Evolutionary conservation across 768 basidiomycete genomes (phyloP).

Genomic region (Boletellus emodensis): DNA sequence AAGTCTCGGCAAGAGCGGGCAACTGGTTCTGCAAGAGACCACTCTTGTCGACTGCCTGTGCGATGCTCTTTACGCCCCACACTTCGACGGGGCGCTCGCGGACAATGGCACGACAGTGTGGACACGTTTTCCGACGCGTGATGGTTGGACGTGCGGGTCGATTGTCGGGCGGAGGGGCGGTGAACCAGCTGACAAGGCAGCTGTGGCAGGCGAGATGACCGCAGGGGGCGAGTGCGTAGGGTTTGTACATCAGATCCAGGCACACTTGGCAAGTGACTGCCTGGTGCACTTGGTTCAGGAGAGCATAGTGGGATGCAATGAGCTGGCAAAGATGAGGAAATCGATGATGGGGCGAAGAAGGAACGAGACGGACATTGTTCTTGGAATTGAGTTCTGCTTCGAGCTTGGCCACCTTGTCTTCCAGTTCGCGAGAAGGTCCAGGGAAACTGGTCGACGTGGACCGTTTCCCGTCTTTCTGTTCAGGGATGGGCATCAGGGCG

Average conservation of each 20-base stretch:
- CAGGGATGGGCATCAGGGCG: slow-evolving; percentile 4
- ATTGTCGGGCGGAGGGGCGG: slow-evolving; percentile 35
- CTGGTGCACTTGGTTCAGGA: slow-evolving; percentile 54
- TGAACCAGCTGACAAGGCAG: slow-evolving; percentile 79
- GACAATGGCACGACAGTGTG: slow-evolving; percentile 43
- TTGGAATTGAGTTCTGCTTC: slow-evolving; percentile 42
- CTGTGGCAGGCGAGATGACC: slow-evolving; percentile 69
- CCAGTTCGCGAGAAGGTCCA: slow-evolving; percentile 1
- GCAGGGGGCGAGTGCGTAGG: slow-evolving; percentile 72
- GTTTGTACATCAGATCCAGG: slow-evolving; percentile 66
- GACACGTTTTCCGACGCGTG: slow-evolving; percentile 40
- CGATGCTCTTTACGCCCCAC: slow-evolving; percentile 47
- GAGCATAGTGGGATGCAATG: slow-evolving; percentile 48
- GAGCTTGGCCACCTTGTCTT: slow-evolving; percentile 36
- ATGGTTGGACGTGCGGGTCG: slow-evolving; percentile 23
- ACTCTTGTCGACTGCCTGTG: slow-evolving; percentile 47
- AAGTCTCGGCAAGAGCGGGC: slow-evolving; percentile 26
- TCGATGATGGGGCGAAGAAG: not conserved
- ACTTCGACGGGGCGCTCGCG: slow-evolving; percentile 44
- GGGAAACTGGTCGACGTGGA: not conserved
- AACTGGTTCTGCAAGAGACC: slow-evolving; percentile 37
- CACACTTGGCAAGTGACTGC: slow-evolving; percentile 77
- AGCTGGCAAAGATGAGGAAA: slow-evolving; percentile 33
- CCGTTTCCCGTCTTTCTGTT: slow-evolving; percentile 7
- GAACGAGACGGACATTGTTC: slow-evolving; percentile 32